phyloP scores from a whole-genome alignment of 768 basidiomycete species.

The Pilatotrama ljubarskyi region DNA sequence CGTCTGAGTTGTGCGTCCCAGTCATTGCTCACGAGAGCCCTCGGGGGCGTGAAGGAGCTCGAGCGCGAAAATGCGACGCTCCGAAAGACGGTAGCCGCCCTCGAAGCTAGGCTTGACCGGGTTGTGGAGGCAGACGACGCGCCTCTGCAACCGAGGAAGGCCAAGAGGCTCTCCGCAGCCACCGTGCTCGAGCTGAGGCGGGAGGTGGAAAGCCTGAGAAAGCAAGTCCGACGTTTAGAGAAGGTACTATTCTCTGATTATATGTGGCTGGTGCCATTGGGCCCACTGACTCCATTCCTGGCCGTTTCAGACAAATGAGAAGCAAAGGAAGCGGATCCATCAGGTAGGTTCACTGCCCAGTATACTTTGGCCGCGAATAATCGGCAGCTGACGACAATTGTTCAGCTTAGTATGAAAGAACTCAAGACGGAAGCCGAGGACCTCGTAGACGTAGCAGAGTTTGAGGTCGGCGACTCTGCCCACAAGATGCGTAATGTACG shows the following conservation, averaged over 20 bases:
- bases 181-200: conserved; percentile 16
- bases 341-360: conserved; percentile 12
- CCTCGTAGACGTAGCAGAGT: conserved; percentile 31
- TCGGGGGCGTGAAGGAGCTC: conserved; percentile 13
- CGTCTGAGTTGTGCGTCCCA: not conserved
- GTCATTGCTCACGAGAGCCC: conserved; percentile 7
- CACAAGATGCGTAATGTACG: conserved; percentile 45
- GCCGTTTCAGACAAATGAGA: conserved; percentile 21
- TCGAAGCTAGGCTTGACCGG: conserved; percentile 19
- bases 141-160: conserved; percentile 24
- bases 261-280: not conserved
- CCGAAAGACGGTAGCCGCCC: conserved; percentile 20
- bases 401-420: conserved; percentile 35
- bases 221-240: conserved; percentile 27
- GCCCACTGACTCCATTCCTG: not conserved
- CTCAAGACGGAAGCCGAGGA: conserved; percentile 40
- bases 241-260: conserved; percentile 25
- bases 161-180: conserved; percentile 11
- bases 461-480: conserved; percentile 35
- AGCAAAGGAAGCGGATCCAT: conserved; percentile 26
- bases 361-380: too few relatives aligned
- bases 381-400: not conserved
- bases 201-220: conserved; percentile 25
- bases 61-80: conserved; percentile 18
- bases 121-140: conserved; percentile 22